Conservation (phyloP, 78 protist species). For the Planoprotostelium fungivorum region DNA sequence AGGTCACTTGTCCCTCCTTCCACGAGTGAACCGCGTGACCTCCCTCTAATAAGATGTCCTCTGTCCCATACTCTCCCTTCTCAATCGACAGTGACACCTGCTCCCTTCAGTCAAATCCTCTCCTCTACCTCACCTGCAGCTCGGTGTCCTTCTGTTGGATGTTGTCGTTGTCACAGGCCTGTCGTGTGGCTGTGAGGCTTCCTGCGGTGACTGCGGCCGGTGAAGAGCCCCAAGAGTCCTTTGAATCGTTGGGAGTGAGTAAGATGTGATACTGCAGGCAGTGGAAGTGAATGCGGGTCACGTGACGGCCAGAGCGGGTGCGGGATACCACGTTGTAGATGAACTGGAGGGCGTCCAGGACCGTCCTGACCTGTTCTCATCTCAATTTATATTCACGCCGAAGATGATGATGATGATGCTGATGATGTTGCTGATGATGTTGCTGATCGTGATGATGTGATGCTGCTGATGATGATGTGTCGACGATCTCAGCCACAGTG, state of each 20-base stretch:
- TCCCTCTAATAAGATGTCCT: neutral
- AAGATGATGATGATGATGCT: neutral
- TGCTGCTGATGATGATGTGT: no score
- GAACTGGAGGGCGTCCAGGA: neutral
- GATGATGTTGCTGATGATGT: constrained; percentile 20
- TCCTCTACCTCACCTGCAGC: constrained; percentile 33
- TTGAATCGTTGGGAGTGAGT: neutral
- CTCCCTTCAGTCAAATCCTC: constrained; percentile 10
- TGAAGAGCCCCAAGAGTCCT: constrained; percentile 8
- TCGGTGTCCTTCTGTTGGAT: constrained; percentile 9
- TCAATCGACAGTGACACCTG: neutral
- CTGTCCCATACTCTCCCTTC: neutral
- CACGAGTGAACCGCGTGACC: constrained; percentile 18
- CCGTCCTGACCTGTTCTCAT: neutral
- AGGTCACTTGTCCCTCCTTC: constrained; percentile 35
- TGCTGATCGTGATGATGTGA: neutral
- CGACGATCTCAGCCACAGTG: no score
- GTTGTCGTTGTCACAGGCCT: constrained; percentile 32
- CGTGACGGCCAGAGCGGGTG: neutral
- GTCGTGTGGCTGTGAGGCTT: constrained; percentile 27
- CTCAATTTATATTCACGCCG: neutral
- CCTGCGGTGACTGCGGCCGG: constrained; percentile 39
- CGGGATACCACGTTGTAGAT: neutral
- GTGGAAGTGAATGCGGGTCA: constrained; percentile 56
- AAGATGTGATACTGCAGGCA: constrained; percentile 42